Conservation (phyloP, 306 rosid species). For the Mucuna pruriens region DNA sequence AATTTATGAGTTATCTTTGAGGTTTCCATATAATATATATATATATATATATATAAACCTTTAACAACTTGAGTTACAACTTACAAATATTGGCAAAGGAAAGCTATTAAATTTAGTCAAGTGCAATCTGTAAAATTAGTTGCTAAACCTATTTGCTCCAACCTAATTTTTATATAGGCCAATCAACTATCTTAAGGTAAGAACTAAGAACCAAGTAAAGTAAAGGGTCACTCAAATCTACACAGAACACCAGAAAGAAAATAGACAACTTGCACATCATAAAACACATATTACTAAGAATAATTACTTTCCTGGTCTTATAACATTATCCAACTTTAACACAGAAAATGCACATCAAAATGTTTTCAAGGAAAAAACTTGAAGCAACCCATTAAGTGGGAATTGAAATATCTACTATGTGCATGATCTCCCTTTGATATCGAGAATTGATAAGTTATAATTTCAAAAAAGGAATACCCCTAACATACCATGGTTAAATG, state of each 20-base stretch:
- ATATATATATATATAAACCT: neutral
- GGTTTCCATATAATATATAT: neutral
- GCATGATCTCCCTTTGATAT: neutral
- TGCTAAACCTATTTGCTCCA: neutral
- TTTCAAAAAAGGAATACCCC: slow-evolving; percentile 7
- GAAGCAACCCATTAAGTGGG: slow-evolving; percentile 23
- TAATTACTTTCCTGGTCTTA: neutral
- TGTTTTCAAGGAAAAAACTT: neutral
- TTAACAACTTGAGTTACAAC: neutral
- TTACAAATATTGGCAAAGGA: slow-evolving; percentile 13
- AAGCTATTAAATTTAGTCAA: neutral
- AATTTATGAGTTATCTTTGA: neutral
- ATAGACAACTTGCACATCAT: neutral
- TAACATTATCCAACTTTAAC: slow-evolving; percentile 16
- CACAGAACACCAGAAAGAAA: slow-evolving; percentile 21
- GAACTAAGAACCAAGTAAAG: too few relatives aligned
- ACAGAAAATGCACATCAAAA: neutral
- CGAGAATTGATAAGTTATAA: neutral
- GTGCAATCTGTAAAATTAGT: neutral
- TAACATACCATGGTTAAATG: neutral
- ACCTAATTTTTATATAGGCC: neutral
- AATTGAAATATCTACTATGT: slow-evolving; percentile 30
- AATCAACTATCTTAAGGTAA: neutral
- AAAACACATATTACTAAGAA: neutral
- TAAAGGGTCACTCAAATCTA: neutral